A percentile compares a stretch with the other conserved stretches of the same genome.
Conservation (phyloP, 2,329 filamentous ascomycete species). For the Fusarium penzigii region DNA sequence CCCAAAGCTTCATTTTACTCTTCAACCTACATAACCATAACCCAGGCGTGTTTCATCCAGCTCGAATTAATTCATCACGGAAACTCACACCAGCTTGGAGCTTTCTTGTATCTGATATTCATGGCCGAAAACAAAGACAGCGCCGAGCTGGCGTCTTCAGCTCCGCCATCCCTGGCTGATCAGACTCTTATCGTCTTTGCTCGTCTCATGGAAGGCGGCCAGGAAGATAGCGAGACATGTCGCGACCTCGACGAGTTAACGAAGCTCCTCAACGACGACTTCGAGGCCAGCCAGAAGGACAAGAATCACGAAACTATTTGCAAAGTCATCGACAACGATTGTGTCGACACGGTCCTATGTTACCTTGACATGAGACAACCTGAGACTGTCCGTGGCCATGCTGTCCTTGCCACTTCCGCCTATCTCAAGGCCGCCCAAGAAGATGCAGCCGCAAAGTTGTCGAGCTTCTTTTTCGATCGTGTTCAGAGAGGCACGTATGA, state of each 20-base stretch:
- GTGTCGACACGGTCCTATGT: constrained; percentile 81
- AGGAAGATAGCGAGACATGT: constrained; percentile 75
- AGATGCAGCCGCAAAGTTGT: constrained; percentile 68
- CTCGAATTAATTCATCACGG: not conserved
- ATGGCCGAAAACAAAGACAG: constrained; percentile 37
- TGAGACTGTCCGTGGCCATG: constrained; percentile 73
- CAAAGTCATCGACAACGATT: constrained; percentile 68
- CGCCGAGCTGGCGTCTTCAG: constrained; percentile 34
- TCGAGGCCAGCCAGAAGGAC: constrained; percentile 44
- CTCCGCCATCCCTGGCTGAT: constrained; percentile 50
- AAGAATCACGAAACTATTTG: constrained; percentile 51
- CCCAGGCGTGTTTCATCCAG: not conserved
- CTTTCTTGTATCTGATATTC: not conserved
- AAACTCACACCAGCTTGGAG: not conserved
- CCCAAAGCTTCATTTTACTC: not conserved
- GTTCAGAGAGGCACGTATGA: constrained; percentile 78
- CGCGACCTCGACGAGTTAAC: constrained; percentile 59
- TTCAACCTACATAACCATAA: not conserved
- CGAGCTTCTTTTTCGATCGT: constrained; percentile 72
- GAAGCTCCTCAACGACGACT: constrained; percentile 59
- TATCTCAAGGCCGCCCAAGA: constrained; percentile 78
- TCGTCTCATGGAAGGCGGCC: constrained; percentile 85
- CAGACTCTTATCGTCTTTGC: constrained; percentile 79
- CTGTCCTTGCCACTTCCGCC: constrained; percentile 78
- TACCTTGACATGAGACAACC: constrained; percentile 84